These are phyloP conservation scores for Pythium phragmiticola DNA, from an alignment of 352 stramenopile species.

Conservation along the genomic window DNA sequence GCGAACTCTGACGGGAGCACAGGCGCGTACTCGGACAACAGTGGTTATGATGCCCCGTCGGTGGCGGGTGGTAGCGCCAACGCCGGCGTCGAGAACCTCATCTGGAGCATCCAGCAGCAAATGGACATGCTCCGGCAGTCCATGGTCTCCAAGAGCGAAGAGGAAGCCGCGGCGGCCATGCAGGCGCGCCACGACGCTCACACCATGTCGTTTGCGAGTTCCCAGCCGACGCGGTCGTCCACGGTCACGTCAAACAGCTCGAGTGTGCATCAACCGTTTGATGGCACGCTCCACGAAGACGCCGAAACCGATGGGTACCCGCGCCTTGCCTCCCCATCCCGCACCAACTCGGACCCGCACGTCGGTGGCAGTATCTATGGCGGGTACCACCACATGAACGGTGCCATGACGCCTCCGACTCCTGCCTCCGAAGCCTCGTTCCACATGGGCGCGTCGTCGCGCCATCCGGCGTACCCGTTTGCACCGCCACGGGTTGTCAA, in stretches of 20 bases:
- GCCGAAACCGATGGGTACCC: constrained; percentile 18
- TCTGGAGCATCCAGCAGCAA: constrained; percentile 79
- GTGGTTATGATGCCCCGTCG: constrained; percentile 3
- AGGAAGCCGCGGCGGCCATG: constrained; percentile 38
- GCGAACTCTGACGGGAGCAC: constrained; percentile 28
- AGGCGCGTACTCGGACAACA: constrained; percentile 18
- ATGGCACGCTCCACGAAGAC: constrained; percentile 35
- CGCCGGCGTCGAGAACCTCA: constrained; percentile 65
- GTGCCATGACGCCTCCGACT: constrained; percentile 25
- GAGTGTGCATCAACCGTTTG: constrained; percentile 33
- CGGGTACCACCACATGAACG: constrained; percentile 18
- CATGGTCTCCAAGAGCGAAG: constrained; percentile 49
- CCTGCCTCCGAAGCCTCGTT: constrained; percentile 26
- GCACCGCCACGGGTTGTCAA: constrained; percentile 52
- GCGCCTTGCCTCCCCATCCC: constrained; percentile 25
- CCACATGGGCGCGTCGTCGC: constrained; percentile 18
- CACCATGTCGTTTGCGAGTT: constrained; percentile 64
- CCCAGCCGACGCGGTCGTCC: constrained; percentile 61
- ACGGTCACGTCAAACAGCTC: constrained; percentile 62
- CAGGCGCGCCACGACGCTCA: constrained; percentile 50
- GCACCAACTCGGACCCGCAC: constrained; percentile 27
- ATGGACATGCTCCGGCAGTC: constrained; percentile 80
- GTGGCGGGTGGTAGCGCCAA: constrained; percentile 26
- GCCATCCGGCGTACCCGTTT: constrained; percentile 30
- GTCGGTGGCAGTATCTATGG: constrained; percentile 17